phyloP scores from a whole-genome alignment of 805 yeast species.

The Zygotorulaspora chibaensis region DNA sequence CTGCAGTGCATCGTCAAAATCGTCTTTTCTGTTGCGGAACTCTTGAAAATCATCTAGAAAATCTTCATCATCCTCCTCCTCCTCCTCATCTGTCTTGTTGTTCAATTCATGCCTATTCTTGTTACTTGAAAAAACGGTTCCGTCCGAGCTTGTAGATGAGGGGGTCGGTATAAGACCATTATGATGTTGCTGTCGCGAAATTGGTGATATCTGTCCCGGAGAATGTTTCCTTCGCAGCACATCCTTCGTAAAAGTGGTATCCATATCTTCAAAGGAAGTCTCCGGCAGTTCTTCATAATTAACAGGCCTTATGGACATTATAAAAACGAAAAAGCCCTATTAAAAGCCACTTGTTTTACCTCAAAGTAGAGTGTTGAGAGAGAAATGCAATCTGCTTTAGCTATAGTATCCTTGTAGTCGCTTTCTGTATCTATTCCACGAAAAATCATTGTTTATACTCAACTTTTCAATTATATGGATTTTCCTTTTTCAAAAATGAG shows the following conservation, averaged over 20 bases:
- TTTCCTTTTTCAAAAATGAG: no score
- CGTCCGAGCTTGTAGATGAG: constrained; percentile 30
- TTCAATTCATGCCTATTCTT: constrained; percentile 14
- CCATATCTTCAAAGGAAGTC: constrained; percentile 33
- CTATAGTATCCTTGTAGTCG: no score
- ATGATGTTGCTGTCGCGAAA: constrained; percentile 4
- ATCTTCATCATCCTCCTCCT: constrained; percentile 23
- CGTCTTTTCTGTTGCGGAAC: constrained; percentile 25
- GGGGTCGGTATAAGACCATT: constrained; percentile 17
- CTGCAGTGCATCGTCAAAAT: constrained; percentile 27
- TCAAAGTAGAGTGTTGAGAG: no score
- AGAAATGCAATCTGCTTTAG: no score
- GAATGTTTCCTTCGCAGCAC: neutral
- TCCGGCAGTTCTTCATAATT: constrained; percentile 24
- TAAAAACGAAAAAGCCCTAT: neutral
- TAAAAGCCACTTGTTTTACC: neutral
- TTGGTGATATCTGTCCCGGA: constrained; percentile 10
- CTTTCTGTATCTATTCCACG: neutral
- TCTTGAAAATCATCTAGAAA: constrained; percentile 31
- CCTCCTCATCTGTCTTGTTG: constrained; percentile 17
- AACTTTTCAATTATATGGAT: neutral
- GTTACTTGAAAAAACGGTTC: constrained; percentile 27
- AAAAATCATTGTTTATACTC: neutral
- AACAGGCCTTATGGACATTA: constrained; percentile 23
- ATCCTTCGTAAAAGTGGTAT: constrained; percentile 23